phyloP scores from a whole-genome alignment of 2,329 filamentous ascomycete species.

The Dactylellina leptospora region DNA sequence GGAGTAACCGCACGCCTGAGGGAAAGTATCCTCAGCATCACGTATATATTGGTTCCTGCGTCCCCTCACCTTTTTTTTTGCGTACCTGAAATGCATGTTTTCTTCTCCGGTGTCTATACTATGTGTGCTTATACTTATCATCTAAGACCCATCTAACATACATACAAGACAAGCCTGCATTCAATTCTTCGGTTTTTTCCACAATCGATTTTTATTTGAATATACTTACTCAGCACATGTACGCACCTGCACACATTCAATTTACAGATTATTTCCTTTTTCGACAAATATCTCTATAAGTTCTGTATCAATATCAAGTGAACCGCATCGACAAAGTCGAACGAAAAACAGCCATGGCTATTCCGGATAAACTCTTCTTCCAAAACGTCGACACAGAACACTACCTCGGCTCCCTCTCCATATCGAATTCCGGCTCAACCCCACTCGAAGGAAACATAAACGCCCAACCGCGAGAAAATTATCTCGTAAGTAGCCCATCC shows the following conservation, averaged over 20 bases:
- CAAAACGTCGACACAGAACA: not conserved
- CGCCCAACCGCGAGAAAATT: constrained; percentile 6
- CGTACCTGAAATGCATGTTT: not conserved
- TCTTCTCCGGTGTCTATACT: not conserved
- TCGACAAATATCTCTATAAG: no score
- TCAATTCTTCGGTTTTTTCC: not conserved
- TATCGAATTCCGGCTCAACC: not conserved
- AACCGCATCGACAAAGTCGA: not conserved
- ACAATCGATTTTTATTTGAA: not conserved
- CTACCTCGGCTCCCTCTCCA: not conserved
- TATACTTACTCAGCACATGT: no score
- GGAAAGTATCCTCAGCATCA: not conserved
- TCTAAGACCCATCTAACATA: no score
- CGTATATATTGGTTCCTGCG: constrained; percentile 1
- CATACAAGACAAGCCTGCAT: not conserved
- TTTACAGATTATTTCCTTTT: no score
- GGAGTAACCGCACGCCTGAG: not conserved
- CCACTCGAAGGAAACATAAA: not conserved
- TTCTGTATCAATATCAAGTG: no score
- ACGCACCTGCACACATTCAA: no score
- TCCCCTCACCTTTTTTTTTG: not conserved
- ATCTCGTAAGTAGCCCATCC: constrained; percentile 2
- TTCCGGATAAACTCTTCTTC: constrained; percentile 10
- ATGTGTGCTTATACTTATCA: no score
- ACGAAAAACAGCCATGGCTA: not conserved